Base-by-base conservation (phyloP, 345 rosid genomes). In the Ceriops decandra region DNA sequence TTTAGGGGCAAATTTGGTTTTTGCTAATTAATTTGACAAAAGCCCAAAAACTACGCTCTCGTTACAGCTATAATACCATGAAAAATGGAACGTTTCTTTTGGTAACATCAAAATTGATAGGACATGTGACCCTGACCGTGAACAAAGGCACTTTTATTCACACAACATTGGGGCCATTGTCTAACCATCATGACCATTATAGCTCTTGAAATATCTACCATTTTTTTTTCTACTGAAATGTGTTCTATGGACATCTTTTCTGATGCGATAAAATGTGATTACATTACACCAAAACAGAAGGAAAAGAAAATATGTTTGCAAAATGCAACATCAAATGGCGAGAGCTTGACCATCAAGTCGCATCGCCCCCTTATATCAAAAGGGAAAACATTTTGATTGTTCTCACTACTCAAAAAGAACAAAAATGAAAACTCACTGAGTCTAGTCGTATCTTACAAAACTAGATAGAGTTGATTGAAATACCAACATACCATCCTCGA, bases 131-230 rank as follows among this genome's bases (percentile, higher is more conserved):
- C 36, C 32, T 38, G 36, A 42, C 33, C 28, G 33, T 60, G 42
- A 33, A 27, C 49, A 60, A 60, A 38, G 38, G 21, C 38, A 28
- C 57, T 73, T 73, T 73, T 21, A 32, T 32, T 27, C 21, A 28
- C 4, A n/a, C 16, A n/a, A 22, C 47, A 20, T 13, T 36, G 67
- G 67, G 71, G 27, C 54, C 67, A 36, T 60, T 60, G 49, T 6
- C 52, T 11, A 30, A 73, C 70, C 66, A 67, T 60, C 6, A 60
- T 11, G 22, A 73, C 70, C 66, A 67, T 60, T 9, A 60, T 72
- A 64, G 66, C 51, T 65, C 65, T 52, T 66, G 60, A 59, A 66
- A 66, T 58, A 65, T 72, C 53, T 66, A 21, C 62, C 35, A 52
- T 21, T 65, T 52, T 66, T 72, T 52, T 28, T 3, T 21, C 70